These are phyloP conservation scores for Pistacia integerrima DNA, from an alignment of 345 rosid species.

Conservation along the genomic window DNA sequence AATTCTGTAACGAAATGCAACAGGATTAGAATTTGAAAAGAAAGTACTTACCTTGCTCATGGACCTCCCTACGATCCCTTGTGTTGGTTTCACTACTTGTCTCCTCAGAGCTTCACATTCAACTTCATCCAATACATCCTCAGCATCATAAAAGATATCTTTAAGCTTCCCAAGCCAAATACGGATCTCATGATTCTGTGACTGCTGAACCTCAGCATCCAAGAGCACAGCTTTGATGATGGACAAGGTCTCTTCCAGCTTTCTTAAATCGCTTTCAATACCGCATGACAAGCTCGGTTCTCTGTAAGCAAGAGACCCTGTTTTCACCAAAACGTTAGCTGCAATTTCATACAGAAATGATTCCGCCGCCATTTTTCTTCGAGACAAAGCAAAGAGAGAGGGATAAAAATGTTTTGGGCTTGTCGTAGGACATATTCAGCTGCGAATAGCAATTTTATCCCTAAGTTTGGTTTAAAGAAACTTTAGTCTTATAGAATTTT, in stretches of 20 bases:
- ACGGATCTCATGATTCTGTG: too few species aligned
- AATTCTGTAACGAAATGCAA: neutral
- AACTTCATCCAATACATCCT: slow-evolving; percentile 24
- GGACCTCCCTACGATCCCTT: too few species aligned
- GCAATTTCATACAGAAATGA: neutral
- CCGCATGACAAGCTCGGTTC: neutral
- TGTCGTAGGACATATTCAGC: too few species aligned
- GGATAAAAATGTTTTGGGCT: too few species aligned
- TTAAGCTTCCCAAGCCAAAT: slow-evolving; percentile 12
- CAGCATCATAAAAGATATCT: slow-evolving; percentile 22
- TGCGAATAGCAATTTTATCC: too few species aligned
- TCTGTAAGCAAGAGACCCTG: neutral
- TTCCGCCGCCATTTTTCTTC: neutral
- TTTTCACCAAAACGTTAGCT: neutral
- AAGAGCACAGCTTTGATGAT: neutral
- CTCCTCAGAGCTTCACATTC: slow-evolving; percentile 11
- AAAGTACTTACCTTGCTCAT: slow-evolving; percentile 16
- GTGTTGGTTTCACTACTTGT: neutral
- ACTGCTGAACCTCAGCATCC: too few species aligned
- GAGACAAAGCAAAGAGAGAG: too few species aligned
- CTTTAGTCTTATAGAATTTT: too few species aligned
- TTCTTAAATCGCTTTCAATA: neutral
- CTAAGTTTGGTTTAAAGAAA: too few species aligned
- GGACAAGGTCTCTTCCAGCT: neutral
- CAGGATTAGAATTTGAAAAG: neutral